Conservation (phyloP, 176 grass and related monocot genomes). For the Oryza longistaminata region DNA sequence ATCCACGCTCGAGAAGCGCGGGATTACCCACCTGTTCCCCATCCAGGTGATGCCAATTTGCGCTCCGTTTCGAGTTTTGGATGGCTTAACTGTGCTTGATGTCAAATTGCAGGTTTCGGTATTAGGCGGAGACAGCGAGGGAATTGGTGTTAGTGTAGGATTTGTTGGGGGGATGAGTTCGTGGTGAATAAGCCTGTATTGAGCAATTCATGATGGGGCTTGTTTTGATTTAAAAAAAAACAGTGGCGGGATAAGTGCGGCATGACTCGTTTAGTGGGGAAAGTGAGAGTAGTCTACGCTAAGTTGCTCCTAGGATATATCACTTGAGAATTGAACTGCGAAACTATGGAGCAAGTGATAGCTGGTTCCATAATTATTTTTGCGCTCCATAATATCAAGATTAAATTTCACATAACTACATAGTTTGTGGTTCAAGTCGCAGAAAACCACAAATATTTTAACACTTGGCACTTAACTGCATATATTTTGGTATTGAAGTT, state of each 20-base stretch:
- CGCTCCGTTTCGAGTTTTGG: neutral
- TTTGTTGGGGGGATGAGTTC: neutral
- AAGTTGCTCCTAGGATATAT: neutral
- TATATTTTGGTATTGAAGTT: too few relatives aligned
- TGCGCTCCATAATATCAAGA: neutral
- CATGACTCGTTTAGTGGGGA: neutral
- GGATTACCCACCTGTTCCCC: slow-evolving; percentile 89
- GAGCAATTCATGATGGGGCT: neutral
- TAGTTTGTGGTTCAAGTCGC: too few relatives aligned
- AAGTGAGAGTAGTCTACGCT: neutral
- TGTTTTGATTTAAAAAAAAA: too few relatives aligned
- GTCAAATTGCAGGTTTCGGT: neutral
- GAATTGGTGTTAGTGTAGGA: neutral
- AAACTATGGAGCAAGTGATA: neutral
- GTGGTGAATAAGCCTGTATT: neutral
- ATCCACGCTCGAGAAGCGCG: slow-evolving; percentile 72
- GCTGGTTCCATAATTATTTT: neutral
- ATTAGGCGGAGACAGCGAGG: neutral
- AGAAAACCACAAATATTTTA: too few relatives aligned
- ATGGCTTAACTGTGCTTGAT: neutral
- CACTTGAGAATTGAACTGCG: neutral
- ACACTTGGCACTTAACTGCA: too few relatives aligned
- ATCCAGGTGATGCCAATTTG: slow-evolving; percentile 61
- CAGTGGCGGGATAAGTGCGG: neutral
- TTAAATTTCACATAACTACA: too few relatives aligned